A percentile compares a stretch with the other conserved stretches of the same genome.
phyloP scores from a whole-genome alignment of 2,329 filamentous ascomycete genomes.

The Clonostachys rhizophaga region DNA sequence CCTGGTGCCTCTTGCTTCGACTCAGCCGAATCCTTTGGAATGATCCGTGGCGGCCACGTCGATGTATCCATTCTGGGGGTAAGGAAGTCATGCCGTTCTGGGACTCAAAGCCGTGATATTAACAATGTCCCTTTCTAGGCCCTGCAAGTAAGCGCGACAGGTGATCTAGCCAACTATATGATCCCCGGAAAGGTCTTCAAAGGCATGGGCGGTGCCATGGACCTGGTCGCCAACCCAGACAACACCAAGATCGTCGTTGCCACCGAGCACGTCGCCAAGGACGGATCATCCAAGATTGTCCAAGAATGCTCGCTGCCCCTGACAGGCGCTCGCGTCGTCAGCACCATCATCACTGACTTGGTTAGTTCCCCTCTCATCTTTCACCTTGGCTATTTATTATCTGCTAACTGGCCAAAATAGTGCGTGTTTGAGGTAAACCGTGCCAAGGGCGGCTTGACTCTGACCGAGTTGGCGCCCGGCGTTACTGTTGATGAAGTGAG shows the following conservation, averaged over 20 bases:
- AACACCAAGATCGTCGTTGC: constrained; percentile 69
- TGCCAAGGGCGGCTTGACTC: constrained; percentile 52
- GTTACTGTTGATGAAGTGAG: constrained; percentile 64
- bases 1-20: constrained; percentile 76
- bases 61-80: constrained; percentile 78
- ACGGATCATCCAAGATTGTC: constrained; percentile 65
- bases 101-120: constrained; percentile 4
- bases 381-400: background rate
- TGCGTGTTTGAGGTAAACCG: constrained; percentile 69
- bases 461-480: constrained; percentile 68
- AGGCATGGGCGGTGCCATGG: constrained; percentile 81
- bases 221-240: constrained; percentile 66
- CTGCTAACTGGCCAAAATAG: constrained; percentile 20
- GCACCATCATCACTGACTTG: constrained; percentile 70
- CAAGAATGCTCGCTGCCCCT: constrained; percentile 59
- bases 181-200: constrained; percentile 84
- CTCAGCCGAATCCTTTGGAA: constrained; percentile 76
- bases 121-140: constrained; percentile 28
- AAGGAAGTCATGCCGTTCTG: constrained; percentile 9
- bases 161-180: constrained; percentile 87
- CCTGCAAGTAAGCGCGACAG: constrained; percentile 72
- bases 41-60: constrained; percentile 82
- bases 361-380: constrained; percentile 35
- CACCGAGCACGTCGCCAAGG: constrained; percentile 66
- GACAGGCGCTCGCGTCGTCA: constrained; percentile 61